Evolutionary conservation across 768 basidiomycete genomes (phyloP).

Genomic region (Boletus subparvulus): DNA sequence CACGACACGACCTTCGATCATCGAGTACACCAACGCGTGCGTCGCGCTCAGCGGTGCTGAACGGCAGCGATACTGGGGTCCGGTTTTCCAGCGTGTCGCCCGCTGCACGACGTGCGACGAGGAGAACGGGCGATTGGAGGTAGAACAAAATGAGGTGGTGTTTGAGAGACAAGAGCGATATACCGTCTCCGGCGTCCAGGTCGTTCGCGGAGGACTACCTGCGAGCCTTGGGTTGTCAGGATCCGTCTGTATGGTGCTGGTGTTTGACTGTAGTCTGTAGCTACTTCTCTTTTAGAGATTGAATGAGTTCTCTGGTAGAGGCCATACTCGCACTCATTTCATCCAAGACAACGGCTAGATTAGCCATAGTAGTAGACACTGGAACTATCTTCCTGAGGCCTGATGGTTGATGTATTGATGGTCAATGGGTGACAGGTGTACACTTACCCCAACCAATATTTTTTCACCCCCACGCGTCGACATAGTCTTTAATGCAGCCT

Average conservation of each 20-base stretch:
- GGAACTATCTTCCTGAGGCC: too few relatives aligned
- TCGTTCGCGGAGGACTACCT: slow-evolving; percentile 35
- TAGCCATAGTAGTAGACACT: slow-evolving; percentile 14
- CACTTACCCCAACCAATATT: neutral
- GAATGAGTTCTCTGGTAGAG: slow-evolving; percentile 57
- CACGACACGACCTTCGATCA: slow-evolving; percentile 77
- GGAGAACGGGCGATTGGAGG: slow-evolving; percentile 75
- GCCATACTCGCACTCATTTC: slow-evolving; percentile 65
- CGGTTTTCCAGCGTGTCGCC: slow-evolving; percentile 62
- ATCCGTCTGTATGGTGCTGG: neutral
- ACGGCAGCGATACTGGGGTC: slow-evolving; percentile 48
- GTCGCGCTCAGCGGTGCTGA: slow-evolving; percentile 51
- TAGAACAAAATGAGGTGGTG: slow-evolving; percentile 83
- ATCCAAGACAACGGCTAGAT: slow-evolving; percentile 35
- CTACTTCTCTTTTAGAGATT: slow-evolving; percentile 56
- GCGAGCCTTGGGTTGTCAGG: slow-evolving; percentile 12
- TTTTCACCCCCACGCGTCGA: neutral
- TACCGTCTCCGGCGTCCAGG: slow-evolving; percentile 68
- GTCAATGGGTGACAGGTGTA: neutral
- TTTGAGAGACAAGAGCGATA: slow-evolving; percentile 88
- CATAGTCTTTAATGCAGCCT: neutral
- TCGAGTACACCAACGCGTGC: slow-evolving; percentile 69
- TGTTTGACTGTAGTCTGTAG: slow-evolving; percentile 18
- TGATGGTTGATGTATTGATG: neutral
- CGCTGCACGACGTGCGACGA: slow-evolving; percentile 66